Base-by-base conservation (phyloP, 1,139 yeast species). In the Pichia sp. region DNA sequence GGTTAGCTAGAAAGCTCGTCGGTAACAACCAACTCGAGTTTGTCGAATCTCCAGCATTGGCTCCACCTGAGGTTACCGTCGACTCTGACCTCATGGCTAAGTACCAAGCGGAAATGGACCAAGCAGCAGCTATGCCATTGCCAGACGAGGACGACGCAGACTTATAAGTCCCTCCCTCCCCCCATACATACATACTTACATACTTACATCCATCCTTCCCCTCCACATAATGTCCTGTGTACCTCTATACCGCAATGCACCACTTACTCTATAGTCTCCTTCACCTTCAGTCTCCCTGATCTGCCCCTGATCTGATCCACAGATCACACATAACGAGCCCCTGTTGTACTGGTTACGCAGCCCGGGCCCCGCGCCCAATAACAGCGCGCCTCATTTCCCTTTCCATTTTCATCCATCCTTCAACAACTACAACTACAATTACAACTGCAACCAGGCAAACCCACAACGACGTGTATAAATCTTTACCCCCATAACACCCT, bases 111-210 rank as follows among this genome's bases (percentile, higher is more conserved):
- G 98, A 93, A 74, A 91, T 93, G 94, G 96, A 86, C 66, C 93
- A 85, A 70, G 99, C 98, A 60, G 87, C 97, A 53, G 96, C 96
- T 53, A 75, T 91, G 77, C 98, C 99, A 66, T 83, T 93, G 67
- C 99, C 99, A 53, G 98, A 93, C 71, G 98, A 93, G 72, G 99
- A 93, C 64, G 98, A 93, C 63, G 97, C 96, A 60, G 97, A 88
- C 67, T 82, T 88, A 72, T 88, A 85, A 22, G 3, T 15, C 9
- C 19, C 8, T n/a, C n/a, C n/a, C n/a, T n/a, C n/a, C n/a, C n/a
- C n/a, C n/a, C n/a, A n/a, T n/a, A n/a, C n/a, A n/a, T n/a, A n/a
- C n/a, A n/a, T n/a, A n/a, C n/a, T n/a, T n/a, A n/a, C n/a, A n/a
- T n/a, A n/a, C n/a, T n/a, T n/a, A n/a, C n/a, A n/a, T n/a, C n/a